Base-by-base conservation (phyloP, 192 early-diverging fungal species). In the Entomortierella parvispora region DNA sequence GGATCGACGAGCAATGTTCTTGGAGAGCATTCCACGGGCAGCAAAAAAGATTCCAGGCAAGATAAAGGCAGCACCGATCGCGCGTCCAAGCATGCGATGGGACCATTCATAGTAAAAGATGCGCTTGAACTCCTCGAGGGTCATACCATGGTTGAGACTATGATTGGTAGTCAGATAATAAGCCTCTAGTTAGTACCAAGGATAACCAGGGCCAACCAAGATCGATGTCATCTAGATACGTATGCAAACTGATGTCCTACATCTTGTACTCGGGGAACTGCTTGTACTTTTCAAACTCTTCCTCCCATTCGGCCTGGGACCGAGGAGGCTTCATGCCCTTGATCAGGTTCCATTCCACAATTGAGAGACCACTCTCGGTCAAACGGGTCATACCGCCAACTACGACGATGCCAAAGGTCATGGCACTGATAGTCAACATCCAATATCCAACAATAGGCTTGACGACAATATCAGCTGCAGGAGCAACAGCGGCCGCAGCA, bases 71-170 rank as follows among this genome's bases (percentile, higher is more conserved):
- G 93, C 80, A 14, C 96, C 96, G 76, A 99, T 97, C 51, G 92
- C 87, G 3, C 96, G 86, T n/a, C 96, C 97, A 46, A 92, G 83
- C 85, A 96, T 97, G 70, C 97, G 90, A 71, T 99, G 96, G 54
- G 91, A 91, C 96, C 97, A 98, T 83, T 99, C 96, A 90, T 95
- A 94, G 82, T 94, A 98, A 80, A 96, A 99, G 63, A 98, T 99
- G 57, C 83, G 89, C 83, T 99, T 98, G 86, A 99, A 98, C 77
- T 99, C 95, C 29, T 89, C 82, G 20, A 98, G 76, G 2, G 90
- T 90, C 79, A 99, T 96, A 42, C 93, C 83, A 57, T 91, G 91
- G 80, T 99, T 95, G 63, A 96, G 82, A 62, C 92, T 94, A 79
- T 25, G 28, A 1, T 23, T 40, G 12, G 14, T 49, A n/a, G 23